Percentiles rank a stretch among this genome's conserved stretches.
Conservation (phyloP, 2,329 filamentous ascomycete genomes). For the Curvularia verruculosa region DNA sequence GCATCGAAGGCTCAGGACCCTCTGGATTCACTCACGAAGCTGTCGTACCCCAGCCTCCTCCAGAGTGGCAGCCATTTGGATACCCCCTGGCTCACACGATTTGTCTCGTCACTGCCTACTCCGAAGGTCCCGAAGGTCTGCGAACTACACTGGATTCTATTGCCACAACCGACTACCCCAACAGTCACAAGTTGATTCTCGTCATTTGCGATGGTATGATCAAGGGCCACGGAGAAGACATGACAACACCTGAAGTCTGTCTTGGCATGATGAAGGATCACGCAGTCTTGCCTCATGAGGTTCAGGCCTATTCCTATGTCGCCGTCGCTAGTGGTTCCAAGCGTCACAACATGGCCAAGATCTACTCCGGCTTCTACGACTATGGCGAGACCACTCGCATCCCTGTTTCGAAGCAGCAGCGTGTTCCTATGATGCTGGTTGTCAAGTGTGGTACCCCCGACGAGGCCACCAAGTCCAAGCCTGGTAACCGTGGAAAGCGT, state of each 20-base stretch:
- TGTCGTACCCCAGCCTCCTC: constrained; percentile 93
- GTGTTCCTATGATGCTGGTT: constrained; percentile 95
- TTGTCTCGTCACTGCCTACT: constrained; percentile 95
- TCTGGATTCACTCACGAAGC: constrained; percentile 95
- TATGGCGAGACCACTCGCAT: constrained; percentile 84
- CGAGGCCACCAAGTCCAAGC: constrained; percentile 80
- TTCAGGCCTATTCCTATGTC: constrained; percentile 91
- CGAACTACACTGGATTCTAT: constrained; percentile 95
- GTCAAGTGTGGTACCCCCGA: constrained; percentile 95
- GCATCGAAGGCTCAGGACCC: constrained; percentile 74
- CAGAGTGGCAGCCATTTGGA: constrained; percentile 96
- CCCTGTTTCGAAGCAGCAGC: constrained; percentile 85
- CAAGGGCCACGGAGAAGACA: constrained; percentile 87
- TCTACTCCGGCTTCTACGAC: constrained; percentile 97
- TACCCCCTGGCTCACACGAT: constrained; percentile 93
- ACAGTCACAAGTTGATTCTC: constrained; percentile 97
- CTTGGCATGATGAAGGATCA: constrained; percentile 95
- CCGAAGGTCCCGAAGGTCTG: constrained; percentile 90
- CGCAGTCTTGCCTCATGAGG: constrained; percentile 77
- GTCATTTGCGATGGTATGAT: constrained; percentile 98
- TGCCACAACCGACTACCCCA: constrained; percentile 96
- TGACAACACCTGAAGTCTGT: constrained; percentile 88
- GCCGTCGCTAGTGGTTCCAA: constrained; percentile 95
- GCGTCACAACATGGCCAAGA: constrained; percentile 99
- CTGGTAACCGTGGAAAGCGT: constrained; percentile 96